These are phyloP conservation scores for Coniochaeta pulveracea DNA, from an alignment of 2,329 filamentous ascomycete genomes.

Conservation along the genomic window DNA sequence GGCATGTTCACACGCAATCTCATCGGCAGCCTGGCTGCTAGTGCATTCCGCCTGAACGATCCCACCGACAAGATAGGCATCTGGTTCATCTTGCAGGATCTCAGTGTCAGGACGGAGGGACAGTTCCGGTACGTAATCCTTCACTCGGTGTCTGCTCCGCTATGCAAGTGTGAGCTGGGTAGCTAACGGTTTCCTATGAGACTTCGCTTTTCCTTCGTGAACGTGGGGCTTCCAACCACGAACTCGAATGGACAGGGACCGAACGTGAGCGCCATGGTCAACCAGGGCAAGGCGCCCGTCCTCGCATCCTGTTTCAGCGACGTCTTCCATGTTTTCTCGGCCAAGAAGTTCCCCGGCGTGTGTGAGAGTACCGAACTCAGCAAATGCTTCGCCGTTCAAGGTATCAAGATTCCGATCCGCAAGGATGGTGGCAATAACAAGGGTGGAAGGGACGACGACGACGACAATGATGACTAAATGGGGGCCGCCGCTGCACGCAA, in stretches of 20 bases:
- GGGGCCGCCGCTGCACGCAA: too few relatives aligned
- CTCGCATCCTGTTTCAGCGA: slow-evolving; percentile 81
- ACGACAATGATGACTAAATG: slow-evolving; percentile 41
- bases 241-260: slow-evolving; percentile 21
- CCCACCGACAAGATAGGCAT: slow-evolving; percentile 72
- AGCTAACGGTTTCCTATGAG: slow-evolving; percentile 21
- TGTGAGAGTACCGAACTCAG: slow-evolving; percentile 87
- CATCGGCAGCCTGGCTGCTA: slow-evolving; percentile 83
- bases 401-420: slow-evolving; percentile 92
- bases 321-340: slow-evolving; percentile 85
- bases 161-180: too few relatives aligned
- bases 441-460: slow-evolving; percentile 37
- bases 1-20: slow-evolving; percentile 93
- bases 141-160: too few relatives aligned
- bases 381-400: slow-evolving; percentile 86
- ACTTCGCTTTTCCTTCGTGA: slow-evolving; percentile 66
- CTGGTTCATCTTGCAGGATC: slow-evolving; percentile 94
- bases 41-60: slow-evolving; percentile 75
- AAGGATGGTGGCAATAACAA: slow-evolving; percentile 58
- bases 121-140: slow-evolving; percentile 62
- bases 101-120: slow-evolving; percentile 89
- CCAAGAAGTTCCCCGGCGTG: slow-evolving; percentile 96
- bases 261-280: slow-evolving; percentile 40
- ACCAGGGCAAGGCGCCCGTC: slow-evolving; percentile 67
- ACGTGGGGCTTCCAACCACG: slow-evolving; percentile 51